phyloP scores from a whole-genome alignment of 371 early-diverging fungal species.

The Massospora cicadina region DNA sequence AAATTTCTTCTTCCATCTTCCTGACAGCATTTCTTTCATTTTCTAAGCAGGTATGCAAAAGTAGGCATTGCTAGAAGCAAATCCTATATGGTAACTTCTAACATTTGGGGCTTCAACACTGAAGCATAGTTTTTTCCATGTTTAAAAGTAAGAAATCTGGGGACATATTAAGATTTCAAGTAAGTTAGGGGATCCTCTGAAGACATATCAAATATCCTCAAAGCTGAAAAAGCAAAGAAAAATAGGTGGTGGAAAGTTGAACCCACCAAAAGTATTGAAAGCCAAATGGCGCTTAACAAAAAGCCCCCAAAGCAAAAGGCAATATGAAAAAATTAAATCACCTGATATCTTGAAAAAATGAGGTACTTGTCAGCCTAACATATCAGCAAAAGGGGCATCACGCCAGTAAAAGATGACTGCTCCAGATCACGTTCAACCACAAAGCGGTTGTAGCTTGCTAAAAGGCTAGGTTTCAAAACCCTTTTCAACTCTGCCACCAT shows the following conservation, averaged over 20 bases:
- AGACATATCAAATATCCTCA: neutral
- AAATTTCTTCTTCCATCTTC: too few relatives aligned
- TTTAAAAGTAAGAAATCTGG: neutral
- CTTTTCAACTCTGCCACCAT: conserved; percentile 15
- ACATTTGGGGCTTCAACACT: conserved; percentile 30
- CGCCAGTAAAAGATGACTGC: conserved; percentile 15
- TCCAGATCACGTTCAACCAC: conserved; percentile 20
- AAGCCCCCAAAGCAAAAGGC: neutral
- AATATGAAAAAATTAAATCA: neutral
- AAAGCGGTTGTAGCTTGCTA: conserved; percentile 23
- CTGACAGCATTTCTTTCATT: conserved; percentile 28
- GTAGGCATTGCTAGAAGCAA: conserved; percentile 25
- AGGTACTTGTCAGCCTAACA: conserved; percentile 24
- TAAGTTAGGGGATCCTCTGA: neutral
- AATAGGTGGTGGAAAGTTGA: neutral
- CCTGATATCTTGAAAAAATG: conserved; percentile 12
- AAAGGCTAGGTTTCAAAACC: conserved; percentile 18
- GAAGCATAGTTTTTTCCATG: conserved; percentile 15
- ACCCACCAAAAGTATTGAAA: neutral
- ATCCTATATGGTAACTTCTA: conserved; percentile 23
- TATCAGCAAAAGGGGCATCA: conserved; percentile 33
- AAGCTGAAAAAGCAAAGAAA: neutral
- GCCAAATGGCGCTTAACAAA: neutral
- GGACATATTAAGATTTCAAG: neutral
- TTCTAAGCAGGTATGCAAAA: conserved; percentile 32